phyloP scores from a whole-genome alignment of 805 yeast genomes.

The Wickerhamiella kazuoi region DNA sequence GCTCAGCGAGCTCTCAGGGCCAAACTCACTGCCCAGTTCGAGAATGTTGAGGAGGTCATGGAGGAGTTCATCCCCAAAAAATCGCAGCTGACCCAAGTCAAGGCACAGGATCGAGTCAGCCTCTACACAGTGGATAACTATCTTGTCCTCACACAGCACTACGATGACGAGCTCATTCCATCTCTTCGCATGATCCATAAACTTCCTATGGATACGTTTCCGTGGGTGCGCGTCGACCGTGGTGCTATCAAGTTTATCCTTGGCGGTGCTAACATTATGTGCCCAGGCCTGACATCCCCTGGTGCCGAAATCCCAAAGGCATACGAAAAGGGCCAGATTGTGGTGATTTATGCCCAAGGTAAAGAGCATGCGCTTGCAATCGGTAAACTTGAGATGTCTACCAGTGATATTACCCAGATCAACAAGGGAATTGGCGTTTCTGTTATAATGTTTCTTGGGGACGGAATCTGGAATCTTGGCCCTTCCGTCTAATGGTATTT shows the following conservation, averaged over 20 bases:
- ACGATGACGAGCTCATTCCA: conserved; percentile 62
- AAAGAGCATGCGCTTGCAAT: conserved; percentile 80
- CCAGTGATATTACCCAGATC: conserved; percentile 64
- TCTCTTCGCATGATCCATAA: conserved; percentile 30
- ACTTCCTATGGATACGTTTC: conserved; percentile 55
- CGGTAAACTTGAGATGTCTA: conserved; percentile 74
- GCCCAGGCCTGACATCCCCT: conserved; percentile 75
- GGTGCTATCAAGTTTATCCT: conserved; percentile 91
- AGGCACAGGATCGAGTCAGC: conserved; percentile 81
- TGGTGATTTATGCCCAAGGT: conserved; percentile 78
- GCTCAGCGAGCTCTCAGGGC: conserved; percentile 78
- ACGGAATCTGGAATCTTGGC: conserved; percentile 36
- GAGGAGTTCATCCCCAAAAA: conserved; percentile 81
- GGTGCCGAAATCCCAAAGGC: conserved; percentile 74
- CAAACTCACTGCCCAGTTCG: conserved; percentile 56
- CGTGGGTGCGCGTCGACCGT: conserved; percentile 76
- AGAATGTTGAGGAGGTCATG: conserved; percentile 47
- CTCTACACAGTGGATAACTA: conserved; percentile 56
- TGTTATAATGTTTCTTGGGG: conserved; percentile 67
- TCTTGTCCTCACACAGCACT: conserved; percentile 64
- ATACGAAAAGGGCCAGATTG: conserved; percentile 48
- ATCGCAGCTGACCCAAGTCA: conserved; percentile 57
- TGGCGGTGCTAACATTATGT: conserved; percentile 95
- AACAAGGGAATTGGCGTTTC: conserved; percentile 88
- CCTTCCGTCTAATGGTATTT: not conserved